Evolutionary conservation across 345 rosid species (phyloP).

Genomic region (Sonneratia alba): DNA sequence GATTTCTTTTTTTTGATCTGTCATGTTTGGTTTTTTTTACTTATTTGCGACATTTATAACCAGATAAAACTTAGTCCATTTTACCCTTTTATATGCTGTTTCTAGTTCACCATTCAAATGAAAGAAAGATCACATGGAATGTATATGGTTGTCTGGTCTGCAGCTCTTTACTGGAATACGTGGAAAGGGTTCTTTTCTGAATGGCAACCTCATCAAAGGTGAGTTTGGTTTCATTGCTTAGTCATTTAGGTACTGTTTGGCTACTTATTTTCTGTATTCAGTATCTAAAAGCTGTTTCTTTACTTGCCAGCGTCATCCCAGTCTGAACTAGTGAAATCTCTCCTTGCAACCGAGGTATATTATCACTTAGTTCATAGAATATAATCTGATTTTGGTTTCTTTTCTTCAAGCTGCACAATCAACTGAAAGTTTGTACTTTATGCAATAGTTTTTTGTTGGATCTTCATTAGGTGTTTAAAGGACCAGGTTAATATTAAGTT

Average conservation of each 20-base stretch:
- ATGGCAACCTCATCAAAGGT: conserved; percentile 82
- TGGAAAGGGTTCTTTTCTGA: conserved; percentile 78
- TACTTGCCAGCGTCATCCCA: conserved; percentile 60
- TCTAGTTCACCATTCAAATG: neutral
- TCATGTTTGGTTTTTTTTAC: neutral
- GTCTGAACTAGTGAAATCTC: conserved; percentile 64
- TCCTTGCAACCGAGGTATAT: conserved; percentile 80
- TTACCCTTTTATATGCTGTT: neutral
- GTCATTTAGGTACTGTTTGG: neutral
- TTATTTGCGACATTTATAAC: neutral
- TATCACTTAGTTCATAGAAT: neutral
- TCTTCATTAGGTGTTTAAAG: neutral
- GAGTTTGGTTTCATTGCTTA: conserved; percentile 5
- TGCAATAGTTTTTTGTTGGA: neutral
- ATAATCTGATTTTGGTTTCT: neutral
- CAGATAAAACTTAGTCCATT: neutral
- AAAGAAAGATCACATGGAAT: neutral
- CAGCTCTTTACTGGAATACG: conserved; percentile 69
- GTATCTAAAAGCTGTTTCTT: conserved; percentile 4
- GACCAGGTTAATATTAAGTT: neutral
- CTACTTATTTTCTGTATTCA: neutral
- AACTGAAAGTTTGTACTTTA: neutral
- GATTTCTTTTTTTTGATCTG: neutral
- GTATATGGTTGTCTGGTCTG: conserved; percentile 4
- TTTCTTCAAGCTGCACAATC: neutral